Conservation (phyloP, 1,284 basidiomycete species). For the Ceratobasidium sp. region DNA sequence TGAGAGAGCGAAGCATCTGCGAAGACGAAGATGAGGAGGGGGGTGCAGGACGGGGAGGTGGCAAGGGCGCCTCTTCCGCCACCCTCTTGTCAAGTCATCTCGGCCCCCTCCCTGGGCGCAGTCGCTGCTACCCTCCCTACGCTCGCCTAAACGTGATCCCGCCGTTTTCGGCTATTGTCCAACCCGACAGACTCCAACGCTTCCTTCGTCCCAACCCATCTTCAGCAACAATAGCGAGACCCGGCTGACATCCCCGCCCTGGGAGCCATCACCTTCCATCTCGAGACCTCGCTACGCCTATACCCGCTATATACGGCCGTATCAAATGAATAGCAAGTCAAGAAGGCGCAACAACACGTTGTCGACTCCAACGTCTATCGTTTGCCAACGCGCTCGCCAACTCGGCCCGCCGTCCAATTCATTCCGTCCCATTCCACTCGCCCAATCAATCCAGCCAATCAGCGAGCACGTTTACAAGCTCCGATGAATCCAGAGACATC, state of each 20-base stretch:
- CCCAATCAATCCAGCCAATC: neutral
- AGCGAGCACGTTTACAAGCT: too few relatives aligned
- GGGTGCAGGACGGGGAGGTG: neutral
- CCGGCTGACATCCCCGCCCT: neutral
- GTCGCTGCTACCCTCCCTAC: neutral
- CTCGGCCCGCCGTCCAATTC: neutral
- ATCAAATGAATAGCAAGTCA: too few relatives aligned
- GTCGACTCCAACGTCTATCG: neutral
- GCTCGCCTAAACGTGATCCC: too few relatives aligned
- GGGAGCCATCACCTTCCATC: slow-evolving; percentile 11
- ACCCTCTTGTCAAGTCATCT: neutral
- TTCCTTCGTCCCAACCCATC: neutral
- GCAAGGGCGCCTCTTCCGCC: slow-evolving; percentile 9
- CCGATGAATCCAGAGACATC: too few relatives aligned
- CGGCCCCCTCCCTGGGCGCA: too few relatives aligned
- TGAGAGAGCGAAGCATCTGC: slow-evolving; percentile 3
- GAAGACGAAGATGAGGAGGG: neutral
- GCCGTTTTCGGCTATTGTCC: neutral
- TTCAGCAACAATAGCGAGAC: slow-evolving; percentile 12
- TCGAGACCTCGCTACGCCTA: neutral
- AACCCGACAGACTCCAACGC: neutral
- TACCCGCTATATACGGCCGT: too few relatives aligned
- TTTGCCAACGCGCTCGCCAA: neutral
- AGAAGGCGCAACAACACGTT: neutral
- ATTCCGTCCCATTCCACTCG: neutral